These are phyloP conservation scores for Rhamnella rubrinervis DNA, from an alignment of 331 rosid species.

Conservation along the genomic window DNA sequence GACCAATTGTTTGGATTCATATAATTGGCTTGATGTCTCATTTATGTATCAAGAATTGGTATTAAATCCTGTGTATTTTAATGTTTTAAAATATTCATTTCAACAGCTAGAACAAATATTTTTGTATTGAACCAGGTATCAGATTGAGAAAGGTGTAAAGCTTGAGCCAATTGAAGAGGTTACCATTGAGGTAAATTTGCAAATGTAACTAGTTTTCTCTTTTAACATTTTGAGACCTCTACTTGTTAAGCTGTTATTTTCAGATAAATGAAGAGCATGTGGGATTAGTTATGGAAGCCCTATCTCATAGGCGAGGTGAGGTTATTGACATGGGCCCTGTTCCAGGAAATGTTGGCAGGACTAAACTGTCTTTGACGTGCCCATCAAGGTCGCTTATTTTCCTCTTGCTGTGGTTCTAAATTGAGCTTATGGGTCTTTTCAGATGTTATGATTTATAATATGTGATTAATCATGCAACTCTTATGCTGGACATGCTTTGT, in stretches of 20 bases:
- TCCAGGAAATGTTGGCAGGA: conserved; percentile 78
- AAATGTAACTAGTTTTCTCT: conserved; percentile 14
- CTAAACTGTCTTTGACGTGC: conserved; percentile 79
- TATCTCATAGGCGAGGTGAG: conserved; percentile 94
- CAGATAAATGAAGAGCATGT: conserved; percentile 96
- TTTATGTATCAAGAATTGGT: background rate
- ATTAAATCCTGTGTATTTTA: background rate
- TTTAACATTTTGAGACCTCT: conserved; percentile 14
- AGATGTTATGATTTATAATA: too few relatives aligned
- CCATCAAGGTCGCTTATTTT: conserved; percentile 70
- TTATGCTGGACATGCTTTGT: too few relatives aligned
- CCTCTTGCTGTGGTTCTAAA: background rate
- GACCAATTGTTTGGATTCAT: background rate
- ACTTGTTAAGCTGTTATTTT: conserved; percentile 18
- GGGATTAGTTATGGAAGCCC: conserved; percentile 93
- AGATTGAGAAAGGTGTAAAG: conserved; percentile 65
- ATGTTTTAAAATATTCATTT: conserved; percentile 9
- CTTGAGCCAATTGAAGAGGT: conserved; percentile 98
- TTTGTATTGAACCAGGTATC: conserved; percentile 64
- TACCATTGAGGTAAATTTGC: conserved; percentile 72
- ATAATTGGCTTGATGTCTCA: background rate
- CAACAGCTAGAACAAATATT: conserved; percentile 15
- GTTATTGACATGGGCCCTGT: conserved; percentile 95
- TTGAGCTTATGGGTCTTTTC: background rate
- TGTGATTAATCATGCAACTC: too few relatives aligned